Base-by-base conservation (phyloP, 306 rosid genomes). In the Lagenaria siceraria region DNA sequence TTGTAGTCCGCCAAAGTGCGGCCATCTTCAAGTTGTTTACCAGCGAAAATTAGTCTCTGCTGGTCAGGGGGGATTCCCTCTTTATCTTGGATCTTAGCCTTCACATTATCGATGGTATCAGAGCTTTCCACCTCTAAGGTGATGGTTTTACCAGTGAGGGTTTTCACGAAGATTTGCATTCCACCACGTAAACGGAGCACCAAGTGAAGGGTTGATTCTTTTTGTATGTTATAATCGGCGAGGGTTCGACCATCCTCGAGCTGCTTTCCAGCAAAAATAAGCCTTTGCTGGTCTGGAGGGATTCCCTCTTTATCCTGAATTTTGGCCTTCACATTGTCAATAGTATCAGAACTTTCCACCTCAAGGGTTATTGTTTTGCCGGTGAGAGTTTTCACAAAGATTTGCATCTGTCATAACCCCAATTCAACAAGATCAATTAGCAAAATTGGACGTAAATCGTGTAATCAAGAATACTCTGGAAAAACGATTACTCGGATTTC, bases 311-410 rank as follows among this genome's bases (percentile, higher is more conserved):
- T 63, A 15, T 63, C 70, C 24, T 63, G 70, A 29, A 63, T 63
- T 33, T 63, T 63, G 13, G 70, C 70, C 70, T 63, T 63, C 7
- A 63, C 70, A 31, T 63, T 63, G 8, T 63, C 70, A 7, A 63
- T 63, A 25, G 70, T 63, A 29, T 63, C 70, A 29, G 70, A 63
- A 33, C 46, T 63, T 33, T 63, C 70, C 17, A 63, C 70, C 70
- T 63, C 70, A 3, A 63, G 70, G 70, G 70, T 63, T 15, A 63
- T 31, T 63, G 70, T 63, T 15, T 63, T 63, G 14, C 71, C 48
- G 13, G 46, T n/a, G 73, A 65, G 73, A 40, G 73, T 65, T 65
- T 65, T 65, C 29, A 65, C 73, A 38, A 65, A 65, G 51, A 65
- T 65, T 12, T 65, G 73, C 73, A 65, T 65, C 73, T 65, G 73